Evolutionary conservation across 257 asterid species (phyloP).

Genomic region (Sherardia arvensis): DNA sequence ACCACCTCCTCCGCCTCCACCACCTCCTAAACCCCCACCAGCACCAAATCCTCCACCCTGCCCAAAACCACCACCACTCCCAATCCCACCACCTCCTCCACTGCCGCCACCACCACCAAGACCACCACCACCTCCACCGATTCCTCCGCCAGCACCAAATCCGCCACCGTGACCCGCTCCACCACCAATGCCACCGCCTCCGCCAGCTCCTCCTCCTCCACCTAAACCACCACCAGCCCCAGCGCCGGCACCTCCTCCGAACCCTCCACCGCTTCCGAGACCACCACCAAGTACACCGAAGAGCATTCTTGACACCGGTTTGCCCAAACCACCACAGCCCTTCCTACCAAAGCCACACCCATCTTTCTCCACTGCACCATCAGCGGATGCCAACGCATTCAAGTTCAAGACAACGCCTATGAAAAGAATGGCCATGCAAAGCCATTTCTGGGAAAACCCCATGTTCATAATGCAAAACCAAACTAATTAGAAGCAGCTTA

Average conservation of each 20-base stretch:
- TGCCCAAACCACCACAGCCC: no score
- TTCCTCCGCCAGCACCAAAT: conserved; percentile 12
- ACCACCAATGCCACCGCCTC: conserved; percentile 16
- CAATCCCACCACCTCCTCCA: conserved; percentile 17
- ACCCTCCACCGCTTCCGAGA: background rate
- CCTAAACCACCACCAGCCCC: conserved; percentile 8
- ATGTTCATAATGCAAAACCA: background rate
- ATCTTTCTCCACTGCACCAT: no score
- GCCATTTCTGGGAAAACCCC: conserved; percentile 15
- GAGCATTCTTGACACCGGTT: no score
- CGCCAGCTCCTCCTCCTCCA: conserved; percentile 15
- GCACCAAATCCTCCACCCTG: conserved; percentile 8
- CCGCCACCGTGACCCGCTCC: conserved; percentile 15
- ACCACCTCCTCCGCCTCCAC: conserved; percentile 14
- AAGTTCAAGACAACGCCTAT: no score
- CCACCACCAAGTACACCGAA: no score
- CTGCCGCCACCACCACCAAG: conserved; percentile 19
- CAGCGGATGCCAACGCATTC: no score
- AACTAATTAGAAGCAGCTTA: background rate
- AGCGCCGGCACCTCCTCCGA: background rate
- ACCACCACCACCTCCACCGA: no score
- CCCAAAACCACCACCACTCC: conserved; percentile 11
- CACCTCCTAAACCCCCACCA: conserved; percentile 6
- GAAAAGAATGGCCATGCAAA: no score
- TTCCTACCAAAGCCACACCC: no score